Conservation (phyloP, 2,329 filamentous ascomycete species). For the Sporothrix euskadiensis region DNA sequence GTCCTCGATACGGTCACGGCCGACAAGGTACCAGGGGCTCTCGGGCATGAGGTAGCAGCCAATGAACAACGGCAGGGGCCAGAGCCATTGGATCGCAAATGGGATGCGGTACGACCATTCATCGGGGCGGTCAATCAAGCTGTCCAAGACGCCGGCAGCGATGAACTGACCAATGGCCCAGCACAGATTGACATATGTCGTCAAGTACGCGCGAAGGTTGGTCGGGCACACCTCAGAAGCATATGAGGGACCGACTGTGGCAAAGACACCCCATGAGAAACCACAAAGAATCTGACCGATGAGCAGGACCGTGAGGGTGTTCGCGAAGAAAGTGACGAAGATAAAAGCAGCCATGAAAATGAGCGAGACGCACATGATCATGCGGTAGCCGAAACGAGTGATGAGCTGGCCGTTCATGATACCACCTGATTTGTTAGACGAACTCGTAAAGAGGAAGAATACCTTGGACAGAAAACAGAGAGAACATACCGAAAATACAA, state of each 20-base stretch:
- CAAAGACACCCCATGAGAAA: conserved; percentile 37
- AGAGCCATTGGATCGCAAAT: conserved; percentile 39
- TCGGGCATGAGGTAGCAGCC: conserved; percentile 47
- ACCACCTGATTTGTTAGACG: background rate
- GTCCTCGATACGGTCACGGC: conserved; percentile 42
- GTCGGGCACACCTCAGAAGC: conserved; percentile 42
- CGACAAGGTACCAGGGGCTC: conserved; percentile 50
- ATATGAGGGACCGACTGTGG: conserved; percentile 47
- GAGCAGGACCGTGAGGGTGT: conserved; percentile 43
- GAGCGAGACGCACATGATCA: conserved; percentile 48
- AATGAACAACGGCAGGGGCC: conserved; percentile 46
- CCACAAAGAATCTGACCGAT: conserved; percentile 50
- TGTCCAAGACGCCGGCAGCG: conserved; percentile 45
- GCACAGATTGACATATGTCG: conserved; percentile 50
- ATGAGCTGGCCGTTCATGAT: conserved; percentile 51
- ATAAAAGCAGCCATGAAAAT: conserved; percentile 46
- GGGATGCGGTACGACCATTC: conserved; percentile 46
- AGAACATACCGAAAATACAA: conserved; percentile 48
- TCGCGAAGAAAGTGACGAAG: conserved; percentile 50
- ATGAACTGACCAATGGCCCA: conserved; percentile 45
- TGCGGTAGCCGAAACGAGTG: conserved; percentile 46
- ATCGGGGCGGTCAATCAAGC: conserved; percentile 38
- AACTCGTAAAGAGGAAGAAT: no score
- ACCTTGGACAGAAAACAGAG: no score
- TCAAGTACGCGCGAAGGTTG: conserved; percentile 42